These are phyloP conservation scores for Gloeophyllum trabeum DNA, from an alignment of 768 basidiomycete genomes.

Conservation along the genomic window DNA sequence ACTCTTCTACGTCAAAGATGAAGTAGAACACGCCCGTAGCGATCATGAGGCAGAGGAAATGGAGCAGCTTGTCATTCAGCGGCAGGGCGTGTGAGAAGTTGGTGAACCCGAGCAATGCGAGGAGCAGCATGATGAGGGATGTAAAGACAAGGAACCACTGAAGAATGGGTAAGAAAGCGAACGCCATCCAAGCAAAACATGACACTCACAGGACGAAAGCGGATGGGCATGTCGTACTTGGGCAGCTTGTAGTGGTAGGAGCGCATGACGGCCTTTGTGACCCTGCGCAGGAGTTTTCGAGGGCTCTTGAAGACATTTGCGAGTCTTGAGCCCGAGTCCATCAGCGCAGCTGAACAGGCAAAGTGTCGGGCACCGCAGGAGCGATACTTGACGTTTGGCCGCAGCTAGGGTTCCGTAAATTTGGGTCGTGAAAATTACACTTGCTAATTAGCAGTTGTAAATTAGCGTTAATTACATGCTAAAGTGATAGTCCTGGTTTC, in stretches of 20 bases:
- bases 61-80: constrained; percentile 70
- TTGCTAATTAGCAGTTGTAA: too few species aligned
- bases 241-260: constrained; percentile 54
- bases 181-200: constrained; percentile 1
- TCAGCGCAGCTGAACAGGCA: too few species aligned
- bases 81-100: constrained; percentile 54
- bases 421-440: too few species aligned
- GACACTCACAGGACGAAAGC: constrained; percentile 52
- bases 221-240: constrained; percentile 59
- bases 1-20: constrained; percentile 85
- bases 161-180: constrained; percentile 5
- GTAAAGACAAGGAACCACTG: constrained; percentile 83
- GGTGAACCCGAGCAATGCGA: constrained; percentile 73
- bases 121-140: constrained; percentile 48
- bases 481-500: too few species aligned
- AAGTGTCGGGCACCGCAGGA: too few species aligned
- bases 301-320: constrained; percentile 6
- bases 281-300: constrained; percentile 28
- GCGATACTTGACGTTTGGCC: too few species aligned
- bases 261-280: constrained; percentile 57
- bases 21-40: constrained; percentile 82
- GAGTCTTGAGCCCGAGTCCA: neutral
- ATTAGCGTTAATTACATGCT: too few species aligned
- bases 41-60: constrained; percentile 64
- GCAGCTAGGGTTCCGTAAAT: too few species aligned